A percentile compares a stretch with the other conserved stretches of the same genome.
These are phyloP conservation scores for Syzygium oleosum DNA, from an alignment of 345 rosid species.

Conservation along the genomic window DNA sequence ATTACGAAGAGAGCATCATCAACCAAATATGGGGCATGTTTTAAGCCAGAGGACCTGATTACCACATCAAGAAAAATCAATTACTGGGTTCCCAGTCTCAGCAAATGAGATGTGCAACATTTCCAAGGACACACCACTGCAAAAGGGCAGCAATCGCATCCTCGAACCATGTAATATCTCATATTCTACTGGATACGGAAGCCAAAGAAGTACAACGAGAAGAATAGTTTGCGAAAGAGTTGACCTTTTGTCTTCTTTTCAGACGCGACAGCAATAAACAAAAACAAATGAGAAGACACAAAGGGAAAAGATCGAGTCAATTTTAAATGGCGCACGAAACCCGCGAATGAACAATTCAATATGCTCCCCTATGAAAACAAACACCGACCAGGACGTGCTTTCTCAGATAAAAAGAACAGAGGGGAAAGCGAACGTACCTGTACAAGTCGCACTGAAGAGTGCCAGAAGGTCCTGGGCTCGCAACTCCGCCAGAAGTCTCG, in stretches of 20 bases:
- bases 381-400: neutral
- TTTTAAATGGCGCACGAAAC: neutral
- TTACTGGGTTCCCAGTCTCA: neutral
- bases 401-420: neutral
- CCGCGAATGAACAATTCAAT: neutral
- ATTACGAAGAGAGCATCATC: neutral
- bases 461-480: slow-evolving; percentile 87
- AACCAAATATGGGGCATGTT: neutral
- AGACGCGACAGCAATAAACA: neutral
- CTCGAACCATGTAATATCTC: neutral
- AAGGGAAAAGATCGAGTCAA: neutral
- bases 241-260: neutral
- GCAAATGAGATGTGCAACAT: neutral
- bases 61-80: neutral
- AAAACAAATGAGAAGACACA: neutral
- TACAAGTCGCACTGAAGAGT: slow-evolving; percentile 90
- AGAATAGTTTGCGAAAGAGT: neutral
- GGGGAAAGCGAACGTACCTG: slow-evolving; percentile 26
- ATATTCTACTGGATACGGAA: neutral
- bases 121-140: neutral
- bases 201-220: neutral
- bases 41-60: neutral
- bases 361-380: neutral
- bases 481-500: slow-evolving; percentile 97
- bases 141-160: neutral